Evolutionary conservation across 164 flowering plant genomes (phyloP).

Genomic region (Platanus orientalis): DNA sequence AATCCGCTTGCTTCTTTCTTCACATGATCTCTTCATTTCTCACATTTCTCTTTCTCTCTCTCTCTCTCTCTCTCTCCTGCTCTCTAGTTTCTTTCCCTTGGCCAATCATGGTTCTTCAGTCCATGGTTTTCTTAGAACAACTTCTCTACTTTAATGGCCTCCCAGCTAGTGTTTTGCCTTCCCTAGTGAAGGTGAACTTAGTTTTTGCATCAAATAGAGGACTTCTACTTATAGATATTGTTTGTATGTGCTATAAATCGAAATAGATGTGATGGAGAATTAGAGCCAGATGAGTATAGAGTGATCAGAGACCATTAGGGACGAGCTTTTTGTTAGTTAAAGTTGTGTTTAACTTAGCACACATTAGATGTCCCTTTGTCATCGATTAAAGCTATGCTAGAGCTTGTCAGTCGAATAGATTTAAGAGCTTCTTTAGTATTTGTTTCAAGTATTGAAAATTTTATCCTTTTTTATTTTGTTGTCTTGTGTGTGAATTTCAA

Average conservation of each 20-base stretch:
- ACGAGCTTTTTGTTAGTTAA: constrained; percentile 18
- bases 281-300: constrained; percentile 15
- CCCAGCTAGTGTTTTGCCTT: constrained; percentile 6
- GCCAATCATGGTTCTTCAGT: constrained; percentile 37
- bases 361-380: constrained; percentile 10
- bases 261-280: constrained; percentile 29
- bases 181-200: constrained; percentile 11
- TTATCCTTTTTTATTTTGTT: background rate
- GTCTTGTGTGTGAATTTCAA: background rate
- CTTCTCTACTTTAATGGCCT: constrained; percentile 29
- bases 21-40: constrained; percentile 14
- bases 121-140: constrained; percentile 26
- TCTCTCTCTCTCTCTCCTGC: constrained; percentile 5
- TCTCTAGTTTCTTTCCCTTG: background rate
- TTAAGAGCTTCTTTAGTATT: background rate
- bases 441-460: background rate
- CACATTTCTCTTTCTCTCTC: no score
- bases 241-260: constrained; percentile 34
- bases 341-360: constrained; percentile 51
- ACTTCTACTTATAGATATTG: constrained; percentile 40
- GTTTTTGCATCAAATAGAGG: constrained; percentile 23
- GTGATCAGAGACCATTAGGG: constrained; percentile 6
- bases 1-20: constrained; percentile 12
- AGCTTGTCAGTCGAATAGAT: background rate
- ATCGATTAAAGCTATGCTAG: no score